Base-by-base conservation (phyloP, 306 rosid genomes). In the Vachellia collinsii region DNA sequence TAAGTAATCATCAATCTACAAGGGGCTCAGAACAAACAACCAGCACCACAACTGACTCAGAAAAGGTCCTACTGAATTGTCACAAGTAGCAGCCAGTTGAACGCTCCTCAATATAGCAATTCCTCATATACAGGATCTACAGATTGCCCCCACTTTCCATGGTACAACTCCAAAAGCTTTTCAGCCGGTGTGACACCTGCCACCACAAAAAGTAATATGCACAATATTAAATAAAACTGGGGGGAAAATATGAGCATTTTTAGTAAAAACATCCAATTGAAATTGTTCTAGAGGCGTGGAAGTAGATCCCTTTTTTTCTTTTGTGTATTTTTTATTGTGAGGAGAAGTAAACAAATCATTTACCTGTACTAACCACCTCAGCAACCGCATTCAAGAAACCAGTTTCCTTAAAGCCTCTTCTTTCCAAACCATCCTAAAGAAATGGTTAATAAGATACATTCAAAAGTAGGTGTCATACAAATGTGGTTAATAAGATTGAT, bases 141-240 rank as follows among this genome's bases (percentile, higher is more conserved):
- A 46, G 84, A 84, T 72, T 89, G 93, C 76, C 82, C 91, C 99
- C 98, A 96, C 78, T 96, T 92, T 78, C 89, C 97, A 65, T 92
- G 62, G 53, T 92, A 92, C 85, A 93, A 81, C 47, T 92, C 93
- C 91, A 93, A 85, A 76, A 96, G 93, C 87, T 79, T 93, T 87
- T 96, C 98, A 51, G 98, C 97, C 29, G 98, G 97, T 69, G 98
- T 96, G 17, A 87, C 87, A 75, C 98, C 99, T 96, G 88, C 83
- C 78, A 81, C 61, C 78, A 72, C 39, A 80, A 71, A 41, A 23
- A 73, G 14, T 16, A 36, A 70, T 37, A 42, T n/a, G 23, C 42
- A 22, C 29, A 58, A 10, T 10, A 39, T 16, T 56, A 44, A 39
- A 70, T 42, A 68, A 67, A 37, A 66, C n/a, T 22, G 7, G 53